Conservation (phyloP, 306 rosid genomes). For the Quercus robur region DNA sequence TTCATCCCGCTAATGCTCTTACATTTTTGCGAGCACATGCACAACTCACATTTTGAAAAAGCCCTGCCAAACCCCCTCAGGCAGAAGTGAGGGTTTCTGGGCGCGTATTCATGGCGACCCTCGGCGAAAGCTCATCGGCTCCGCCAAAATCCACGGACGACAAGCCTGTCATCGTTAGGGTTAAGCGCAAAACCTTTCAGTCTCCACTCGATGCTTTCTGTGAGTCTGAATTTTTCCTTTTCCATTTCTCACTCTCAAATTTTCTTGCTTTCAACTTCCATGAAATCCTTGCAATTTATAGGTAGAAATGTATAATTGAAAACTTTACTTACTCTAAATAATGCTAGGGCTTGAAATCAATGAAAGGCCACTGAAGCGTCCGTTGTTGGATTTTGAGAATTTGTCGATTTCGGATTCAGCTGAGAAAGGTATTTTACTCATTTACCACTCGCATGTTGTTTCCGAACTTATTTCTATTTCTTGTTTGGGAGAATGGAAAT, state of each 20-base stretch:
- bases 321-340: neutral
- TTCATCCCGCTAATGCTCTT: too few species aligned
- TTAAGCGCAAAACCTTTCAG: constrained; percentile 75
- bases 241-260: neutral
- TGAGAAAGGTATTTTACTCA: constrained; percentile 40
- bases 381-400: constrained; percentile 66
- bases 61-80: too few species aligned
- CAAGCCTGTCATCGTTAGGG: constrained; percentile 82
- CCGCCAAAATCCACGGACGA: constrained; percentile 19
- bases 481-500: too few species aligned
- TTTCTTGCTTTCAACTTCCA: neutral
- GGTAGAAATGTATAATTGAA: too few species aligned
- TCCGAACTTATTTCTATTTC: neutral
- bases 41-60: too few species aligned
- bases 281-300: neutral
- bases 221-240: constrained; percentile 19
- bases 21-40: too few species aligned
- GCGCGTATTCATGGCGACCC: constrained; percentile 21
- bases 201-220: constrained; percentile 79
- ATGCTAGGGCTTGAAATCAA: constrained; percentile 80
- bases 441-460: constrained; percentile 1
- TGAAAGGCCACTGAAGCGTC: constrained; percentile 79
- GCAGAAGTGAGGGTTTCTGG: neutral
- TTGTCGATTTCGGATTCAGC: constrained; percentile 55
- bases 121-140: constrained; percentile 64